Percentiles rank a stretch among this genome's conserved stretches.
phyloP scores from a whole-genome alignment of 108 stramenopile species.

The Mayamaea pseudoterrestris region DNA sequence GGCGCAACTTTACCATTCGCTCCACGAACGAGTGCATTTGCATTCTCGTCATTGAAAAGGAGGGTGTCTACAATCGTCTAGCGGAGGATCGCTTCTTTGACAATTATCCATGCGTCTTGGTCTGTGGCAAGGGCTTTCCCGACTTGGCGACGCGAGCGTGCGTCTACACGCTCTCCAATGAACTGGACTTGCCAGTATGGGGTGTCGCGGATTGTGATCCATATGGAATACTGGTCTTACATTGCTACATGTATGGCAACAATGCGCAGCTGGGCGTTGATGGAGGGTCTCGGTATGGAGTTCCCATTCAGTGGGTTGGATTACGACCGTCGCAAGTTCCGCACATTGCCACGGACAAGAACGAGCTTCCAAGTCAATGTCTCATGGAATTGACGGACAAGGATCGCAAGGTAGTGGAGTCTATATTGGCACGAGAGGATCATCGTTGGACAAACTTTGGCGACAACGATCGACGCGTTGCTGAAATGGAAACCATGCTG shows the following conservation, averaged over 20 bases:
- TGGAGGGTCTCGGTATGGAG: slow-evolving; percentile 22
- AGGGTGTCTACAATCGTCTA: slow-evolving; percentile 92
- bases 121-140: slow-evolving; percentile 95
- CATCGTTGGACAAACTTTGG: slow-evolving; percentile 7
- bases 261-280: slow-evolving; percentile 21
- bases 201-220: slow-evolving; percentile 82
- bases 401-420: slow-evolving; percentile 41
- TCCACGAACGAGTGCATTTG: slow-evolving; percentile 32
- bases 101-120: slow-evolving; percentile 82
- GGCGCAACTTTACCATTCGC: slow-evolving; percentile 8
- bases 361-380: slow-evolving; percentile 63
- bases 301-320: slow-evolving; percentile 69
- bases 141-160: slow-evolving; percentile 80
- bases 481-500: slow-evolving; percentile 39
- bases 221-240: slow-evolving; percentile 58
- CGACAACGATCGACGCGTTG: slow-evolving; percentile 4
- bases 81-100: slow-evolving; percentile 90
- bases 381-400: slow-evolving; percentile 50
- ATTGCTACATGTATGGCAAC: slow-evolving; percentile 45
- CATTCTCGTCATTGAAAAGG: slow-evolving; percentile 95
- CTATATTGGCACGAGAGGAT: slow-evolving; percentile 7
- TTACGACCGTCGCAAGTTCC: slow-evolving; percentile 46
- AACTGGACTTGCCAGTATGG: slow-evolving; percentile 49
- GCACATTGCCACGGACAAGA: slow-evolving; percentile 13
- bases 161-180: slow-evolving; percentile 39